These are phyloP conservation scores for Evansstolkia leycettana DNA, from an alignment of 495 filamentous ascomycete species.

Conservation along the genomic window DNA sequence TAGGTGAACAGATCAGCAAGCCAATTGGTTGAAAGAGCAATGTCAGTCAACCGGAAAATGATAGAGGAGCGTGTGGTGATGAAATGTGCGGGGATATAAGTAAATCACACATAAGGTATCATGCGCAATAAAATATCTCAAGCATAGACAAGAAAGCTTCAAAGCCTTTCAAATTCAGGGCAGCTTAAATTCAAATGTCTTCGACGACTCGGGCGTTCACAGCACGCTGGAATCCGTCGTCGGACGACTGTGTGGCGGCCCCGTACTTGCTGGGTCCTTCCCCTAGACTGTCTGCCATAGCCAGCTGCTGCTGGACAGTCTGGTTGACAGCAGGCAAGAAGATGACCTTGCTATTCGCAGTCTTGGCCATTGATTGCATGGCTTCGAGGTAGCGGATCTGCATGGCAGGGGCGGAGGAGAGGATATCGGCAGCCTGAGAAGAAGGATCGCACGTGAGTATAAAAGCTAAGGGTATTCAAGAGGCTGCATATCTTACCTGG, in stretches of 20 bases:
- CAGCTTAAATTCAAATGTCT: conserved; percentile 48
- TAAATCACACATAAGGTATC: no score
- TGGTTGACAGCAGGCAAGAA: conserved; percentile 62
- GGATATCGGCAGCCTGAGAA: conserved; percentile 70
- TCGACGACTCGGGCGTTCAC: conserved; percentile 80
- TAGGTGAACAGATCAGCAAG: no score
- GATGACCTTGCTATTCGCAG: conserved; percentile 91
- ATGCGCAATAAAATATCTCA: no score
- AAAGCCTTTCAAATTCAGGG: no score
- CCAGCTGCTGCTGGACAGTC: conserved; percentile 34
- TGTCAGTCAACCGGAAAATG: not conserved
- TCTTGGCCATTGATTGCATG: conserved; percentile 99
- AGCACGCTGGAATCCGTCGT: conserved; percentile 64
- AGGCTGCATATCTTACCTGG: conserved; percentile 31
- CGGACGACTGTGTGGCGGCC: conserved; percentile 13
- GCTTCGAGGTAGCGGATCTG: conserved; percentile 97
- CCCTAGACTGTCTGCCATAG: conserved; percentile 38
- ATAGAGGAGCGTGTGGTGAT: no score
- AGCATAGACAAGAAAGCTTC: no score
- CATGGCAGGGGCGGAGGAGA: conserved; percentile 90
- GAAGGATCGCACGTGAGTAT: not conserved
- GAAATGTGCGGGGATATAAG: no score
- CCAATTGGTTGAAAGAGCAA: no score
- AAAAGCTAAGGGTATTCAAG: not conserved
- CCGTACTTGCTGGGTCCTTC: conserved; percentile 49